phyloP scores from a whole-genome alignment of 306 rosid genomes.

The Cicer judaicum region DNA sequence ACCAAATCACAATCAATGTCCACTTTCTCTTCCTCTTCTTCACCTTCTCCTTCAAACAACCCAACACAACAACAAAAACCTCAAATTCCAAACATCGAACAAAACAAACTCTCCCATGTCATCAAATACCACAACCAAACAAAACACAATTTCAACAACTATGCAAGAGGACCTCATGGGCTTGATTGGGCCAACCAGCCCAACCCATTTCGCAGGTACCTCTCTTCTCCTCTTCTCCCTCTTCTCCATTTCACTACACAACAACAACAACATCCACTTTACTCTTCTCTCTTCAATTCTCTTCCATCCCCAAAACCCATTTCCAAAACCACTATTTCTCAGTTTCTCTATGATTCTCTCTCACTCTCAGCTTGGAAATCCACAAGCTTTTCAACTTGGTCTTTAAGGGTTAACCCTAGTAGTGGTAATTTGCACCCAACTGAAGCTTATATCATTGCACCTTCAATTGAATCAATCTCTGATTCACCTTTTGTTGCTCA shows the following conservation, averaged over 20 bases:
- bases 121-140: conserved; percentile 80
- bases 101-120: conserved; percentile 57
- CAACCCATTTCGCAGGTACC: conserved; percentile 88
- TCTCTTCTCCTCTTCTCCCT: conserved; percentile 68
- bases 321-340: conserved; percentile 73
- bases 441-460: conserved; percentile 75
- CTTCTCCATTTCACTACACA: conserved; percentile 62
- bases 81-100: conserved; percentile 44
- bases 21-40: conserved; percentile 54
- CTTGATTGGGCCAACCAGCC: conserved; percentile 99
- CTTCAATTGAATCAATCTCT: conserved; percentile 56
- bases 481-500: conserved; percentile 75
- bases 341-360: conserved; percentile 73
- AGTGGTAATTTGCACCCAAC: conserved; percentile 94
- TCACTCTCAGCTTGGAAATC: conserved; percentile 95
- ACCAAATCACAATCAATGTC: conserved; percentile 48
- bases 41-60: conserved; percentile 46
- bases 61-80: conserved; percentile 33
- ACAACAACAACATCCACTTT: conserved; percentile 49
- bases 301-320: conserved; percentile 76
- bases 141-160: conserved; percentile 71
- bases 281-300: conserved; percentile 67
- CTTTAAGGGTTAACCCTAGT: conserved; percentile 91
- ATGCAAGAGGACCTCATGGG: conserved; percentile 85
- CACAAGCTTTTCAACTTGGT: conserved; percentile 74